These are phyloP conservation scores for Schizochytrium sp. DNA, from an alignment of 108 stramenopile genomes.

Conservation along the genomic window DNA sequence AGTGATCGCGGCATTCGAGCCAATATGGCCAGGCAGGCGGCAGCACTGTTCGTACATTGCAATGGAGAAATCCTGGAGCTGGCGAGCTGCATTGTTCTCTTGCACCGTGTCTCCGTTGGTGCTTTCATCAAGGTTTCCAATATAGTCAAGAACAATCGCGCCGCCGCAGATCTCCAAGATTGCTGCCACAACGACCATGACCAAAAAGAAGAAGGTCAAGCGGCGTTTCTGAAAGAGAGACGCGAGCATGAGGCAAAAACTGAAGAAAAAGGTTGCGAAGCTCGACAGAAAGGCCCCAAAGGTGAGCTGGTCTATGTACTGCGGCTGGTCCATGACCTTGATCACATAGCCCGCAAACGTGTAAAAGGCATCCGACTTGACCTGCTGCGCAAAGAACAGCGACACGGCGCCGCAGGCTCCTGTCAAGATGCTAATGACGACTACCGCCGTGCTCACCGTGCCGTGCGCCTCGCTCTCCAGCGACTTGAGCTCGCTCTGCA, in stretches of 20 bases:
- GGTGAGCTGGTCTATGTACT: neutral
- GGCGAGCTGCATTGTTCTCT: neutral
- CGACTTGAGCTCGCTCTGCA: neutral
- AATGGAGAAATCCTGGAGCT: neutral
- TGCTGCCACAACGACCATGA: neutral
- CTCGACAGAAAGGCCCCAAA: neutral
- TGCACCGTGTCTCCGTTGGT: no score
- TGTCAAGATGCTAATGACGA: neutral
- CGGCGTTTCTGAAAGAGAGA: neutral
- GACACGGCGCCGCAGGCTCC: neutral
- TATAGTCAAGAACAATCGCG: neutral
- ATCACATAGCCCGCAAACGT: neutral
- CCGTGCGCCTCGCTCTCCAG: neutral
- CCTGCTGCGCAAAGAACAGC: neutral
- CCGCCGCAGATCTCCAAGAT: neutral
- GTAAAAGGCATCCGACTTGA: neutral
- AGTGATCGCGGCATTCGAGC: neutral
- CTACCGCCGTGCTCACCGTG: neutral
- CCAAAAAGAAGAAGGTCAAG: neutral
- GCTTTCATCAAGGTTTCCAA: neutral
- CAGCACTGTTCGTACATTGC: constrained; percentile 15
- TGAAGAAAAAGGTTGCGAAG: neutral
- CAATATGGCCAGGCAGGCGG: neutral
- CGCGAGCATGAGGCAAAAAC: neutral
- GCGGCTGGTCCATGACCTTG: neutral